Percentiles rank a stretch among this genome's conserved stretches.
Evolutionary conservation across 768 basidiomycete species (phyloP).

Genomic region (Mycena maculata): DNA sequence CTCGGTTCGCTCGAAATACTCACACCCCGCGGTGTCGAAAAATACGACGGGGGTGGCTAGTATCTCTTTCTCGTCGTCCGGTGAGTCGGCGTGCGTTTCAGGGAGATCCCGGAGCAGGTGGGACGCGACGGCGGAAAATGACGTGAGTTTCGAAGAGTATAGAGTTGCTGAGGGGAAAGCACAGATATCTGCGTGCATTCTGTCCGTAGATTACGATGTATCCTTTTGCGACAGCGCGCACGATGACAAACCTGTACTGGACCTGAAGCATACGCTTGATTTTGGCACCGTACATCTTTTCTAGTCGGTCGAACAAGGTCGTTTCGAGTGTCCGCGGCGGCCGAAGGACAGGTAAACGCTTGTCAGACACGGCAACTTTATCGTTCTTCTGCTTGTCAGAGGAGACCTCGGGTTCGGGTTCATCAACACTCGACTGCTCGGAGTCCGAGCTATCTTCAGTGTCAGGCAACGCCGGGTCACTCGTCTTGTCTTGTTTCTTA

Average conservation of each 20-base stretch:
- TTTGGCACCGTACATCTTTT: conserved; percentile 83
- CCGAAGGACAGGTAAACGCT: conserved; percentile 45
- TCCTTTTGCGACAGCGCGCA: not conserved
- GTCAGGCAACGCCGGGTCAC: conserved; percentile 13
- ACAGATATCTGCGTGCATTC: conserved; percentile 91
- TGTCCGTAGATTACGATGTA: conserved; percentile 42
- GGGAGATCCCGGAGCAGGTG: conserved; percentile 82
- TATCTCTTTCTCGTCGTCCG: conserved; percentile 79
- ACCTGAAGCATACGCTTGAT: conserved; percentile 90
- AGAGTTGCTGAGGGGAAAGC: conserved; percentile 86
- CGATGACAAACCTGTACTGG: conserved; percentile 79
- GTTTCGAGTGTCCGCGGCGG: conserved; percentile 84
- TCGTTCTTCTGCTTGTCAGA: conserved; percentile 36
- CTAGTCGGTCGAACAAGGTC: conserved; percentile 93
- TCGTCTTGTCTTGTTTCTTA: conserved; percentile 16
- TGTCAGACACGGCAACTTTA: not conserved
- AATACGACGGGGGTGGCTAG: conserved; percentile 87
- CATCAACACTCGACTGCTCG: conserved; percentile 22
- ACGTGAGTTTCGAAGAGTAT: conserved; percentile 77
- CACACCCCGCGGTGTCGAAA: conserved; percentile 94
- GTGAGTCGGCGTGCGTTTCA: conserved; percentile 58
- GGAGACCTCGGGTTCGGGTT: conserved; percentile 1
- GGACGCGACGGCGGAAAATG: conserved; percentile 75
- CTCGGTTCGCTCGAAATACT: conserved; percentile 89
- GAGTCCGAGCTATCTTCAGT: conserved; percentile 23